phyloP scores from a whole-genome alignment of 2,329 filamentous ascomycete genomes.

The Alternaria incomplexa region DNA sequence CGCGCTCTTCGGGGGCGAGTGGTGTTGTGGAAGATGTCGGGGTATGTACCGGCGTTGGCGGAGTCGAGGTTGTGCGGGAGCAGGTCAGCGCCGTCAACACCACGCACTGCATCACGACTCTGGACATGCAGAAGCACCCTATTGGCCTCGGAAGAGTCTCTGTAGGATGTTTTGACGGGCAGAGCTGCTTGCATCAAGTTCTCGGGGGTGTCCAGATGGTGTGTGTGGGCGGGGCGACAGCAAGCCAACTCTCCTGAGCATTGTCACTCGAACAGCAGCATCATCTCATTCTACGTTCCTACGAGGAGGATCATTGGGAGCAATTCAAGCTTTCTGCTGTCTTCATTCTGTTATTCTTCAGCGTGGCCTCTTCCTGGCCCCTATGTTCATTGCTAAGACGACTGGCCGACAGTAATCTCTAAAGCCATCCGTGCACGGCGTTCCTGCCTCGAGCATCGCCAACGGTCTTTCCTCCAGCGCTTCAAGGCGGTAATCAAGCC shows the following conservation, averaged over 20 bases:
- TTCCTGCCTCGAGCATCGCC: slow-evolving; percentile 23
- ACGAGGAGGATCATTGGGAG: not conserved
- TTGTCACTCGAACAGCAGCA: slow-evolving; percentile 5
- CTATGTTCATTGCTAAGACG: slow-evolving; percentile 27
- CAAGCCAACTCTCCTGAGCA: not conserved
- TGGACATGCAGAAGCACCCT: not conserved
- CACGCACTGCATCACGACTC: slow-evolving; percentile 2
- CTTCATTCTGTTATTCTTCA: slow-evolving; percentile 1
- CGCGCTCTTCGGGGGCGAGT: not conserved
- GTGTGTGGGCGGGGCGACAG: not conserved
- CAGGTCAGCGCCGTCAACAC: slow-evolving; percentile 2
- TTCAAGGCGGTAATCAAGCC: slow-evolving; percentile 15
- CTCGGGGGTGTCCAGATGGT: not conserved
- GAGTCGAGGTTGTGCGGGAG: slow-evolving; percentile 5
- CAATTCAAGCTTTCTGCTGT: slow-evolving; percentile 3
- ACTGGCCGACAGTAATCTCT: slow-evolving; percentile 37
- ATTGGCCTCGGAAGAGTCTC: not conserved
- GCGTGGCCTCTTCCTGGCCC: not conserved
- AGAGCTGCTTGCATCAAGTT: not conserved
- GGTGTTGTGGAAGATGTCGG: slow-evolving; percentile 1
- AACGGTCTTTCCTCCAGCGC: slow-evolving; percentile 15
- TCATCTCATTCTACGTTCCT: not conserved
- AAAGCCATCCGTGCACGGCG: slow-evolving; percentile 25
- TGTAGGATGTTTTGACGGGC: not conserved
- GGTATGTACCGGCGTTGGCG: slow-evolving; percentile 1